These are phyloP conservation scores for Corynascus novoguineensis DNA, from an alignment of 495 filamentous ascomycete genomes.

Conservation along the genomic window DNA sequence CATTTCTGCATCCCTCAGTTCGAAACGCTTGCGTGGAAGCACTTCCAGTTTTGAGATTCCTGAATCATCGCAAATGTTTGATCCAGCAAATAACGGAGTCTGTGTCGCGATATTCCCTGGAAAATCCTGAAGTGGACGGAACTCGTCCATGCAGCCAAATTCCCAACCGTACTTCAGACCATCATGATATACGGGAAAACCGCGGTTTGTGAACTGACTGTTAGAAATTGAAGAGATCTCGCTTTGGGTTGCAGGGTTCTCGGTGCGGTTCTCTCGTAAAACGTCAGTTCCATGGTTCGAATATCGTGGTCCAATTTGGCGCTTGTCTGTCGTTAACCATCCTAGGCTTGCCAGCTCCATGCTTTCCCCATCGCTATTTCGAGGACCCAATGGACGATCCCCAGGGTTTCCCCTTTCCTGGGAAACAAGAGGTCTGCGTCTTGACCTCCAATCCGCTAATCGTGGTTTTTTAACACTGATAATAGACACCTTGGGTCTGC, in stretches of 20 bases:
- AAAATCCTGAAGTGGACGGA: not conserved
- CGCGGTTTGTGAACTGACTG: not conserved
- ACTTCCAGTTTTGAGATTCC: not conserved
- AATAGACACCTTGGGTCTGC: slow-evolving; percentile 4
- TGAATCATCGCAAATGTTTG: not conserved
- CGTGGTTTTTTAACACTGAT: slow-evolving; percentile 15
- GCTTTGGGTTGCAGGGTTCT: not conserved
- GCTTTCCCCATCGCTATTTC: not conserved
- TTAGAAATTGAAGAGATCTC: not conserved
- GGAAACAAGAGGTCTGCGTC: slow-evolving; percentile 8
- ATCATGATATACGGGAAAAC: not conserved
- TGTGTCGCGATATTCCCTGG: not conserved
- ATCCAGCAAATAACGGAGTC: not conserved
- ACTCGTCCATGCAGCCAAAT: not conserved
- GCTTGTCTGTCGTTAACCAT: not conserved
- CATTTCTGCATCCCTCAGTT: not conserved
- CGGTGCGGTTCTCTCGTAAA: not conserved
- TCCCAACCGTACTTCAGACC: not conserved
- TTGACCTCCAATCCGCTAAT: slow-evolving; percentile 15
- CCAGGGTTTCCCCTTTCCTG: slow-evolving; percentile 1
- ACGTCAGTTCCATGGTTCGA: not conserved
- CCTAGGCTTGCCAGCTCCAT: not conserved
- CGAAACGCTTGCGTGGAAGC: too few relatives aligned
- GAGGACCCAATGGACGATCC: not conserved
- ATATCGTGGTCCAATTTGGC: not conserved